These are phyloP conservation scores for Salicornia ramosissima DNA, from an alignment of 148 eudicot species.

Conservation along the genomic window DNA sequence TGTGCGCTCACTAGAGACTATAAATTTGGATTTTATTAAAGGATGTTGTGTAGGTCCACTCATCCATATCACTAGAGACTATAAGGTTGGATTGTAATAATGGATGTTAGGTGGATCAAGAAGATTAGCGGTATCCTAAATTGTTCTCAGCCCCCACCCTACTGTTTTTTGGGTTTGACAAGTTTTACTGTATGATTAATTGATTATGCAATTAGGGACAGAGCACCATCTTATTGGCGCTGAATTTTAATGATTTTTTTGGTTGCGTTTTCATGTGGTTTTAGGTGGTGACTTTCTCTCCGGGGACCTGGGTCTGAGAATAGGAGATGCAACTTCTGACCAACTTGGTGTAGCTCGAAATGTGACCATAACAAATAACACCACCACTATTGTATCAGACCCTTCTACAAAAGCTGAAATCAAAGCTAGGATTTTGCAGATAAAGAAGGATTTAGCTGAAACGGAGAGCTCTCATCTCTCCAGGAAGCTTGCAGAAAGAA, in stretches of 20 bases:
- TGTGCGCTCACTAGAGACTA: background rate
- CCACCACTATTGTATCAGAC: conserved; percentile 80
- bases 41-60: background rate
- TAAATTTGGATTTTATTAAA: background rate
- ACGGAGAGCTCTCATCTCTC: conserved; percentile 50
- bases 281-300: conserved; percentile 90
- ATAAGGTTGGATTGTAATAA: background rate
- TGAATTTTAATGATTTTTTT: background rate
- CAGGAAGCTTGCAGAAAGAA: conserved; percentile 68
- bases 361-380: conserved; percentile 60
- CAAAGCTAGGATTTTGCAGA: conserved; percentile 77
- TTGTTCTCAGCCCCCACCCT: background rate
- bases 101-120: background rate
- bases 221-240: background rate
- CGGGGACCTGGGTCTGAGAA: conserved; percentile 74
- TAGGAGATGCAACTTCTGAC: conserved; percentile 73
- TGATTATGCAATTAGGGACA: background rate
- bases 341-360: conserved; percentile 90
- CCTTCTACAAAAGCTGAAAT: conserved; percentile 81
- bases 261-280: background rate
- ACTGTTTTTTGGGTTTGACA: background rate
- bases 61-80: background rate
- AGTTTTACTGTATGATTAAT: background rate
- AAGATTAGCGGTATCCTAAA: background rate
- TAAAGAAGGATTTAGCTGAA: conserved; percentile 86